These are phyloP conservation scores for cucumber (Cucumis sativus) DNA, from an alignment of 306 rosid genomes.

Conservation along the genomic window DNA sequence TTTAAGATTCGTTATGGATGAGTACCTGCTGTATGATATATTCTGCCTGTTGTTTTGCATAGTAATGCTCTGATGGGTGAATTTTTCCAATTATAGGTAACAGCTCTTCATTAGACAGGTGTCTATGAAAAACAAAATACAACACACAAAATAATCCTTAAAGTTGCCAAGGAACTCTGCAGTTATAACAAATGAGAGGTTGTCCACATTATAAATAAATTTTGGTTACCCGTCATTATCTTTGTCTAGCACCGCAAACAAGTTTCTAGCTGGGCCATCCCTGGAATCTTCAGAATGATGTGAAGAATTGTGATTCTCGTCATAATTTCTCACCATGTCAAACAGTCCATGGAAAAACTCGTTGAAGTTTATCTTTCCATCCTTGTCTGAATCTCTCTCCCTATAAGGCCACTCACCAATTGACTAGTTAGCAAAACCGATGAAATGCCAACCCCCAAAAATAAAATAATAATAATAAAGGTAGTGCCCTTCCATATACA, in stretches of 20 bases:
- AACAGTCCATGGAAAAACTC: constrained; percentile 96
- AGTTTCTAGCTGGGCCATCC: constrained; percentile 64
- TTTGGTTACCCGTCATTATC: constrained; percentile 73
- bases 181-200: neutral
- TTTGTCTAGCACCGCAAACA: constrained; percentile 78
- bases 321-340: constrained; percentile 90
- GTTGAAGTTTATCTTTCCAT: constrained; percentile 79
- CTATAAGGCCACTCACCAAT: constrained; percentile 25
- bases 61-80: constrained; percentile 91
- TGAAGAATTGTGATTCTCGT: constrained; percentile 56
- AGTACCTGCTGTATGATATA: constrained; percentile 80
- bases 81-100: constrained; percentile 78
- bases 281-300: constrained; percentile 40
- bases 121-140: constrained; percentile 26
- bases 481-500: neutral
- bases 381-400: constrained; percentile 84
- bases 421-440: constrained; percentile 15
- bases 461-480: neutral
- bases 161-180: constrained; percentile 9
- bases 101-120: constrained; percentile 62
- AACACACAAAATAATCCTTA: constrained; percentile 9
- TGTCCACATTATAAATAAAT: neutral
- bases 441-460: neutral
- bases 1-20: neutral
- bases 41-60: constrained; percentile 91